Evolutionary conservation across 1,139 yeast genomes (phyloP), one percentile per base, ranked within the genome.

Genomic region (Hyphopichia wangnamkhiaoensis): DNA sequence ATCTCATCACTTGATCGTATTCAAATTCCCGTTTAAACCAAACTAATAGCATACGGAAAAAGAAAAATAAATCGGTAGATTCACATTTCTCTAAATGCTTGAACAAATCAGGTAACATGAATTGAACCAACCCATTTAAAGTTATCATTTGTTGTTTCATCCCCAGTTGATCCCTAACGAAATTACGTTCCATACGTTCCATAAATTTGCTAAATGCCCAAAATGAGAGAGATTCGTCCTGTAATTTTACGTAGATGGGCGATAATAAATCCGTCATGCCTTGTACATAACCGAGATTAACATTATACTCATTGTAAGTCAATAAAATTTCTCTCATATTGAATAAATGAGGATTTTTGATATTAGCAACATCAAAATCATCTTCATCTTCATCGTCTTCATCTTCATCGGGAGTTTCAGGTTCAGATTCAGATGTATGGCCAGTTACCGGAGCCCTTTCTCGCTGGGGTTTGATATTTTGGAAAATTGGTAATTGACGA

Each of bases 251-350:
- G 57, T 90, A 94, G 5, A 93, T 63, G 1, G 98, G 98, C 0
- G 96, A 84, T 30, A 94, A 68, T 39, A 93, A 68, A 59, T 93
- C 99, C 7, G 95, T 83, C 99, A 93, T 93, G 2, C 99, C 99
- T 64, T 93, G 99, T 17, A 93, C 96, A 56, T 93, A 93, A 0
- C 98, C 98, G 50, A 94, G 65, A 49, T 89, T 84, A 35, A 69
- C 72, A 59, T 93, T 93, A 59, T 82, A 78, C 60, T 87, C 91
- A 59, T 93, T 91, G 56, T 85, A 93, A 1, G 97, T 88, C 41
- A 89, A 73, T 32, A 93, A 71, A 47, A 94, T 85, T 50, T 87
- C 91, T 52, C 90, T 78, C 68, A 93, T 68, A 38, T 69, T 76
- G 46, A 79, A 75, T 44, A 93, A 68, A 61, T 93, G 91, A 9